A percentile compares a stretch with the other conserved stretches of the same genome.
Evolutionary conservation across 768 basidiomycete genomes (phyloP).

Genomic region (Termitomyces sp.): DNA sequence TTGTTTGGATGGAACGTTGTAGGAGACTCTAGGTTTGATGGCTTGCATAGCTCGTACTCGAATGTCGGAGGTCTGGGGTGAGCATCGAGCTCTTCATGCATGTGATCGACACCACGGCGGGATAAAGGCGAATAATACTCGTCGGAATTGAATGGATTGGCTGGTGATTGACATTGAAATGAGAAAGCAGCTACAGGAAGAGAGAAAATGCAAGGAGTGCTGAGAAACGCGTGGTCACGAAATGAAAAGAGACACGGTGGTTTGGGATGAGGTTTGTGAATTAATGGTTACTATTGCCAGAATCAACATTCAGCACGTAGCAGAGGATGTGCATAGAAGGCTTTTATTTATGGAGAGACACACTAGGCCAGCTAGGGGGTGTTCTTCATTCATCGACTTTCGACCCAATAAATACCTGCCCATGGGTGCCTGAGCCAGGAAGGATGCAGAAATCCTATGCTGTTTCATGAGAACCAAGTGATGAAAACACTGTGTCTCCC

Average conservation of each 20-base stretch:
- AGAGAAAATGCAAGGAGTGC: neutral
- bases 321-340: neutral
- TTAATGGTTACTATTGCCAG: neutral
- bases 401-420: neutral
- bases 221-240: neutral
- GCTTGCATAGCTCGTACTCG: no score
- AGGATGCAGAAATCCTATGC: neutral
- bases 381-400: neutral
- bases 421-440: neutral
- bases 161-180: neutral
- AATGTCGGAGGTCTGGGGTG: no score
- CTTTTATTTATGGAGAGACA: neutral
- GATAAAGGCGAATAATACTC: neutral
- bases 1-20: no score
- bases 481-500: neutral
- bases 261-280: neutral
- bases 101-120: no score
- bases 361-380: neutral
- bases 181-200: neutral
- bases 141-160: neutral
- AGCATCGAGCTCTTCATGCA: neutral
- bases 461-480: neutral
- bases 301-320: neutral
- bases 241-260: neutral
- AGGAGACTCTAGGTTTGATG: no score